A percentile compares a stretch with the other conserved stretches of the same genome.
phyloP scores from a whole-genome alignment of 2,329 filamentous ascomycete species.

The Botryotinia convoluta region DNA sequence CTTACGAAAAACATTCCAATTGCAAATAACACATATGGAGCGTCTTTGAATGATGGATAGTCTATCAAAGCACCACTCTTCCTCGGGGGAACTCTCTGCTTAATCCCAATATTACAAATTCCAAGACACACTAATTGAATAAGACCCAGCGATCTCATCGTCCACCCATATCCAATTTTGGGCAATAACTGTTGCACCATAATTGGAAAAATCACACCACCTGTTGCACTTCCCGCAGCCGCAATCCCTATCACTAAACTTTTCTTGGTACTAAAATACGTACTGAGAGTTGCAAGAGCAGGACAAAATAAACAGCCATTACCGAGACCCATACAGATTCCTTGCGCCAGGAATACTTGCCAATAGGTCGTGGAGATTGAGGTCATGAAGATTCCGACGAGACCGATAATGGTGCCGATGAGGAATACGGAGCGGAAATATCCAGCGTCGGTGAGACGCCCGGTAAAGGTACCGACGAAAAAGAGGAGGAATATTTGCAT shows the following conservation, averaged over 20 bases:
- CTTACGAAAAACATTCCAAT: constrained; percentile 42
- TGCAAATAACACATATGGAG: constrained; percentile 46
- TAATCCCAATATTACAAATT: constrained; percentile 42
- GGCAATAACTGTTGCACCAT: constrained; percentile 45
- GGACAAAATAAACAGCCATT: constrained; percentile 45
- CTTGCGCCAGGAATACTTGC: constrained; percentile 47
- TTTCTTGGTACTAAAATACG: constrained; percentile 44
- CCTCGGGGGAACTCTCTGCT: constrained; percentile 43
- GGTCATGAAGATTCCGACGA: constrained; percentile 44
- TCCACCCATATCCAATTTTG: constrained; percentile 46
- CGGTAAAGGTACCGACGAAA: constrained; percentile 43
- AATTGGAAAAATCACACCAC: constrained; percentile 45
- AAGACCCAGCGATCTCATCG: constrained; percentile 47
- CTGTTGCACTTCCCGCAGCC: constrained; percentile 41
- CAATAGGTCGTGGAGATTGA: constrained; percentile 43
- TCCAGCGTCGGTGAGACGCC: constrained; percentile 43
- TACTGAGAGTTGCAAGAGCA: constrained; percentile 40
- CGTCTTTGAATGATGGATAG: constrained; percentile 45
- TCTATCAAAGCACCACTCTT: constrained; percentile 46
- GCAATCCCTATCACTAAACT: constrained; percentile 42
- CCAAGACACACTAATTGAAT: constrained; percentile 42
- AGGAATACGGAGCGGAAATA: constrained; percentile 38
- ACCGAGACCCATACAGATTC: constrained; percentile 43
- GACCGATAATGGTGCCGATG: constrained; percentile 34
- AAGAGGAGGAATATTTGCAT: constrained; percentile 45